Conservation (phyloP, 768 basidiomycete species). For the Cystoderma amianthinum region DNA sequence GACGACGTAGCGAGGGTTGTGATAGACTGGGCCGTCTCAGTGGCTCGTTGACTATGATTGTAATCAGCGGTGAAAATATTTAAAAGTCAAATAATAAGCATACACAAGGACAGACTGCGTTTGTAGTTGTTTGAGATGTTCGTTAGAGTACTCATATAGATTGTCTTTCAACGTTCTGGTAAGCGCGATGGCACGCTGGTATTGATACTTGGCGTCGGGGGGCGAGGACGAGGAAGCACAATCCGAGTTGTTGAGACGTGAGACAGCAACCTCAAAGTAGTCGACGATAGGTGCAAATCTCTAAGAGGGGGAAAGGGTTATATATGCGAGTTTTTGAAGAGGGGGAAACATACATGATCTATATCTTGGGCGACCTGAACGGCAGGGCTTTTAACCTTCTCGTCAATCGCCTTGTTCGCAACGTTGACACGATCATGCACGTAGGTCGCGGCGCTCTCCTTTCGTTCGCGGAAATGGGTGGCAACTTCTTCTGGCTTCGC, state of each 20-base stretch:
- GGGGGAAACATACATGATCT: conserved; percentile 50
- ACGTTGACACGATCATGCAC: conserved; percentile 22
- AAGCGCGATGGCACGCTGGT: conserved; percentile 65
- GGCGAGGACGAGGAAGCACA: conserved; percentile 37
- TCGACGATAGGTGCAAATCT: conserved; percentile 71
- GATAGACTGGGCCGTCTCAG: conserved; percentile 59
- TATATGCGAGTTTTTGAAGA: conserved; percentile 5
- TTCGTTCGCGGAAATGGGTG: conserved; percentile 48
- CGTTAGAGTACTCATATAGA: conserved; percentile 57
- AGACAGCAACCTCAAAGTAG: conserved; percentile 55
- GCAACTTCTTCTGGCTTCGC: conserved; percentile 67
- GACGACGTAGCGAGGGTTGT: conserved; percentile 53
- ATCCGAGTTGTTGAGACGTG: conserved; percentile 38
- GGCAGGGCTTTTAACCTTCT: conserved; percentile 58
- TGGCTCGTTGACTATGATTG: conserved; percentile 55
- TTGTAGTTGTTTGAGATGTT: conserved; percentile 67
- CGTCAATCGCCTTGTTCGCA: conserved; percentile 61
- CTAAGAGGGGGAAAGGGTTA: conserved; percentile 24
- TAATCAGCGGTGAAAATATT: conserved; percentile 1
- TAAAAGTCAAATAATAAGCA: conserved; percentile 16
- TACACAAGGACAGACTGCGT: conserved; percentile 61
- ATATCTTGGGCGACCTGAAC: conserved; percentile 57
- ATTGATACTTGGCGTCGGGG: conserved; percentile 62
- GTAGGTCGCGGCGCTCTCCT: conserved; percentile 45
- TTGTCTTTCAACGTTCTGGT: conserved; percentile 59